Evolutionary conservation across 805 yeast genomes (phyloP).

Genomic region (Candida dendrica): DNA sequence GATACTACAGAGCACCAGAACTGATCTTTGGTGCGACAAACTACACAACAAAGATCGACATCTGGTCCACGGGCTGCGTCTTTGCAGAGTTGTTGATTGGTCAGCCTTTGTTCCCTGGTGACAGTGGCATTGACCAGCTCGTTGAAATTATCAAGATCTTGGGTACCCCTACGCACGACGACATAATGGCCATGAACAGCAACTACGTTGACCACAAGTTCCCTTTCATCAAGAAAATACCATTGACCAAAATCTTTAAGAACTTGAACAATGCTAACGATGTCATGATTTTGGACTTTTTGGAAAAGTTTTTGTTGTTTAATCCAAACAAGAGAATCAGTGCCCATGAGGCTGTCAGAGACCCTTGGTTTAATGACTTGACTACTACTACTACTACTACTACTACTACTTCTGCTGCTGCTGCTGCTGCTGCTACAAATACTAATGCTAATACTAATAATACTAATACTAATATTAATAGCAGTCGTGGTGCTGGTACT

Average conservation of each 20-base stretch:
- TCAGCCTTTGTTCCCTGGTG: constrained; percentile 97
- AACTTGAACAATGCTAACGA: constrained; percentile 32
- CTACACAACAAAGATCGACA: constrained; percentile 92
- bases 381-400: too few species aligned
- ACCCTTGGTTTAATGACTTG: constrained; percentile 35
- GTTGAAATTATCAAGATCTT: constrained; percentile 93
- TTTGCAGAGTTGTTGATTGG: constrained; percentile 95
- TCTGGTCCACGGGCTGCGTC: constrained; percentile 98
- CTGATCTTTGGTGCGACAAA: constrained; percentile 94
- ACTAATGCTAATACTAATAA: too few species aligned
- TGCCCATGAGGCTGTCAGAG: constrained; percentile 46
- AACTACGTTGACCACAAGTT: constrained; percentile 96
- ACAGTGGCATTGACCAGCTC: constrained; percentile 93
- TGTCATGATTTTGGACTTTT: constrained; percentile 43
- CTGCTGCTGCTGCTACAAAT: too few species aligned
- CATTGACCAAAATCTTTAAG: constrained; percentile 60
- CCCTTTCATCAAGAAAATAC: constrained; percentile 80
- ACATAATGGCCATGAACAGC: constrained; percentile 91
- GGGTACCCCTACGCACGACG: constrained; percentile 92
- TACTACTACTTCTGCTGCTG: too few species aligned
- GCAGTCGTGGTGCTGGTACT: too few species aligned
- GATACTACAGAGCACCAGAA: constrained; percentile 97
- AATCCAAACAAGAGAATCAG: constrained; percentile 60
- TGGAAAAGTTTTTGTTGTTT: constrained; percentile 54
- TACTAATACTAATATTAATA: too few species aligned